Percentiles rank a stretch among this genome's conserved stretches.
Evolutionary conservation across 1,139 yeast genomes (phyloP).

Genomic region (Kurtzmaniella quercitrusa): DNA sequence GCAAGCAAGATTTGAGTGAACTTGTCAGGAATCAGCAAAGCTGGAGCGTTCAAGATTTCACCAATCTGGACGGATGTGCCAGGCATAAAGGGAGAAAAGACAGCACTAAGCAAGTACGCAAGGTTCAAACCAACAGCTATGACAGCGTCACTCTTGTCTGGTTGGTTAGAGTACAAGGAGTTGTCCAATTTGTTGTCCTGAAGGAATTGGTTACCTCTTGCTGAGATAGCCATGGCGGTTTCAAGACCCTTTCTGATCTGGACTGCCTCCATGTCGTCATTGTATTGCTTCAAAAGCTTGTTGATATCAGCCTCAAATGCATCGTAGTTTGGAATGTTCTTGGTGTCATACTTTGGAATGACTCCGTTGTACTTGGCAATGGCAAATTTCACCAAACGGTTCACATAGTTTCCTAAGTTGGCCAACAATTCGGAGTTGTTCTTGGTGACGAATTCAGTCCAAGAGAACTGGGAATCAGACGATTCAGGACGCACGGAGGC

Average conservation of each 20-base stretch:
- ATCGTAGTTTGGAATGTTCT: constrained; percentile 46
- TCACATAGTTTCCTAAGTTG: constrained; percentile 93
- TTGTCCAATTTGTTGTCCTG: constrained; percentile 96
- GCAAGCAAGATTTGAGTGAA: constrained; percentile 65
- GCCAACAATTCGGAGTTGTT: constrained; percentile 92
- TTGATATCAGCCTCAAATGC: constrained; percentile 57
- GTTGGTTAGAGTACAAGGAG: constrained; percentile 67
- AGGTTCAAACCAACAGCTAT: constrained; percentile 88
- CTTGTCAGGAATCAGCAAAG: constrained; percentile 69
- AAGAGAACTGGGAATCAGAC: constrained; percentile 92
- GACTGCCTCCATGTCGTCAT: constrained; percentile 70
- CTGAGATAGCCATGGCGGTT: constrained; percentile 82
- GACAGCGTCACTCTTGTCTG: constrained; percentile 86
- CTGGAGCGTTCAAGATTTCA: constrained; percentile 80
- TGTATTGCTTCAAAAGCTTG: constrained; percentile 54
- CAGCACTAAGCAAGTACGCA: constrained; percentile 74
- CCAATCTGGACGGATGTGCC: constrained; percentile 66
- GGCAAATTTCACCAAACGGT: constrained; percentile 86
- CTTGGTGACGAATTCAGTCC: constrained; percentile 93
- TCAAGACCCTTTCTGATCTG: constrained; percentile 88
- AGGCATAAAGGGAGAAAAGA: constrained; percentile 89
- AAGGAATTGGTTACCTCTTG: constrained; percentile 90
- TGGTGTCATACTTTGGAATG: constrained; percentile 57
- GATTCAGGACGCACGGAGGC: constrained; percentile 92
- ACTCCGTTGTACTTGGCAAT: constrained; percentile 91